These are phyloP conservation scores for Ophiostoma populinum DNA, from an alignment of 2,329 filamentous ascomycete species.

Conservation along the genomic window DNA sequence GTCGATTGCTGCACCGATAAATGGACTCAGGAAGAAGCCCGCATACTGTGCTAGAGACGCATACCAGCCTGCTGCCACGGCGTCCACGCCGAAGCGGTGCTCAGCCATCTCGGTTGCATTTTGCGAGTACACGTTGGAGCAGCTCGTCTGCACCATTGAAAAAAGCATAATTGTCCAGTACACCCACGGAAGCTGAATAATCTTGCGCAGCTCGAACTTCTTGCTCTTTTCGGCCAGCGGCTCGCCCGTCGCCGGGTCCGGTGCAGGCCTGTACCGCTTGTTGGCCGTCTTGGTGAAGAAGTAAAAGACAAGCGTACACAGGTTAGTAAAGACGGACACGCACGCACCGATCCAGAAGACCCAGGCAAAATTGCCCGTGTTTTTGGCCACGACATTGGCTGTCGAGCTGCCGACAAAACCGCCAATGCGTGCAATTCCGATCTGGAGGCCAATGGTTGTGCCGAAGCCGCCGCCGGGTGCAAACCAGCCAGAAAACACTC, in stretches of 20 bases:
- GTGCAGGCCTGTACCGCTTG: background rate
- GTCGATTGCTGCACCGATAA: background rate
- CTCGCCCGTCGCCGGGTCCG: background rate
- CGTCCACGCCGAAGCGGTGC: background rate
- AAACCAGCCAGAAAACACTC: background rate
- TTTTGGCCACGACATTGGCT: background rate
- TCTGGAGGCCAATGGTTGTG: background rate
- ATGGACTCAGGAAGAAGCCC: background rate
- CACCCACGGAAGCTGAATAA: background rate
- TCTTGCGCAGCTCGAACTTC: slow-evolving; percentile 1
- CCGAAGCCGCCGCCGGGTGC: background rate
- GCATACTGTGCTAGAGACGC: background rate
- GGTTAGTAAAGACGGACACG: background rate
- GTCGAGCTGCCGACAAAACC: background rate
- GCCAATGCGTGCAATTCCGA: background rate
- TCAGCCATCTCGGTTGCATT: background rate
- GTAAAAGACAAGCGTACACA: background rate
- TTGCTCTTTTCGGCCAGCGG: background rate
- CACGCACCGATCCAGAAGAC: background rate
- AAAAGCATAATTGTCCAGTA: background rate
- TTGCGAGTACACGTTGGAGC: background rate
- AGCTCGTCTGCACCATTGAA: background rate
- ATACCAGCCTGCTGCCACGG: background rate
- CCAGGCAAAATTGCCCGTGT: background rate
- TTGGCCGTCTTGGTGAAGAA: background rate